These are phyloP conservation scores for Ceratocystis cacaofunesta DNA, from an alignment of 2,329 filamentous ascomycete species.

Conservation along the genomic window DNA sequence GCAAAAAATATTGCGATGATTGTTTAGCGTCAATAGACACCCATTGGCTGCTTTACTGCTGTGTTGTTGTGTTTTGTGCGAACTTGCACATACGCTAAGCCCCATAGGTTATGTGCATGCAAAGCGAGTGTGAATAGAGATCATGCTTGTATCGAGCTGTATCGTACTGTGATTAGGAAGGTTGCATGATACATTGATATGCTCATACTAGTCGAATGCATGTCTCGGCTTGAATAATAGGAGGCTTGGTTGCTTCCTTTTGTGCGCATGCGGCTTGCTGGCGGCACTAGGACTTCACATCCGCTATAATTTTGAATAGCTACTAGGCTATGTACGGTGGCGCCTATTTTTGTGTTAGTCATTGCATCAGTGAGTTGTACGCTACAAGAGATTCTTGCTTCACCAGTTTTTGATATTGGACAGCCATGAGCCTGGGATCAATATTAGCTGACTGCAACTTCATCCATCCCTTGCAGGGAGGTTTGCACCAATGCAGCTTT, in stretches of 20 bases:
- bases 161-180: not conserved
- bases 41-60: not conserved
- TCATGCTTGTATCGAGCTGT: not conserved
- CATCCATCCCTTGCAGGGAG: not conserved
- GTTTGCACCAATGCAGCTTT: not conserved
- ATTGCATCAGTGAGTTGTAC: not conserved
- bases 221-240: not conserved
- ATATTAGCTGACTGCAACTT: too few species aligned
- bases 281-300: not conserved
- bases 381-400: not conserved
- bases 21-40: not conserved
- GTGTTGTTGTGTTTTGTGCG: not conserved
- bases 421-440: too few species aligned
- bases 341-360: not conserved
- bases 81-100: not conserved
- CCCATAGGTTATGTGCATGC: not conserved
- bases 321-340: not conserved
- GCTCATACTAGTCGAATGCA: not conserved
- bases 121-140: not conserved
- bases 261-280: not conserved
- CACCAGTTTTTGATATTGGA: not conserved
- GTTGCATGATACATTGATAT: not conserved
- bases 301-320: not conserved
- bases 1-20: not conserved
- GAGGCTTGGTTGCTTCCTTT: not conserved